Evolutionary conservation across 805 yeast genomes (phyloP), one percentile per base, ranked within the genome.

Genomic region (Saturnispora mendoncae): DNA sequence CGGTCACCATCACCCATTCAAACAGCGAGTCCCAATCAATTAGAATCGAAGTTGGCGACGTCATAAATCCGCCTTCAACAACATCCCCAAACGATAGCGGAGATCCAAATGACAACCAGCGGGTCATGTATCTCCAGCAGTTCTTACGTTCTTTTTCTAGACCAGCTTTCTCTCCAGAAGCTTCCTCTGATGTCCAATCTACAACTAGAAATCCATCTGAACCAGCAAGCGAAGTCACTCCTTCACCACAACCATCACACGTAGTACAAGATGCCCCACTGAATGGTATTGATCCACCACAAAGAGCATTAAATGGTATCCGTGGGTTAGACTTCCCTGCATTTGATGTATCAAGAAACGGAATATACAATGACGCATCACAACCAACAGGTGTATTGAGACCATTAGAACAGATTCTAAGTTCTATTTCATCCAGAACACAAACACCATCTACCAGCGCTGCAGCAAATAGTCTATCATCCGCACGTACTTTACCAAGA

Each of bases 281-380:
- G 13, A 12, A n/a, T 5, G 13, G 6, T 27, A 27, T 9, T 14
- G 13, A 27, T 5, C 30, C 25, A 6, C 6, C 25, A 23, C 25
- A 23, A 23, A 23, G 9, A 6, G 25, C 25, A 23, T 9, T 23
- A 23, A 6, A 30, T 18, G 59, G 58, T 1, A 42, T 56, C n/a
- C 51, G 64, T 31, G 65, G 66, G 2, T 18, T 61, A 13, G 66
- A 62, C 39, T 57, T 47, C 39, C 66, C 67, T 5, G 64, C 64
- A 1, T 61, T 61, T 45, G 67, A 61, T 41, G 64, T 59, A 13
- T 56, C 65, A 1, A 45, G 54, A 24, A 55, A 55, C 9, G 64
- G 65, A 4, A 51, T 59, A 4, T 56, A 50, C 41, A 48, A 56
- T n/a, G 57, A 56, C 12, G 49, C 47, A 1, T 23, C 44, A 21